Conservation (phyloP, 1,284 basidiomycete genomes). For the Trametes sp. region DNA sequence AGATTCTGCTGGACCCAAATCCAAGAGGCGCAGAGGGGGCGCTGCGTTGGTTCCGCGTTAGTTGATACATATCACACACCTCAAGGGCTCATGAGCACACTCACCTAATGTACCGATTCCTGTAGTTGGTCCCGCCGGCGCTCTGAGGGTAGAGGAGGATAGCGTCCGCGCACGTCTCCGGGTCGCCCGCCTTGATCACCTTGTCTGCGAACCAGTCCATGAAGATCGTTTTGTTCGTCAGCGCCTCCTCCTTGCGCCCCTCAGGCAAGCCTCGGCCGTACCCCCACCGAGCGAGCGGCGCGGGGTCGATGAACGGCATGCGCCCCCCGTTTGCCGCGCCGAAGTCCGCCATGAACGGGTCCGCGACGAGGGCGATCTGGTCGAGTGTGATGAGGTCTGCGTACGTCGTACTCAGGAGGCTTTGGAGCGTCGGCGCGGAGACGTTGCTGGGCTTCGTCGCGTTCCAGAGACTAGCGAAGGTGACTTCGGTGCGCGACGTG, state of each 20-base stretch:
- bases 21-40: slow-evolving; percentile 40
- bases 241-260: slow-evolving; percentile 34
- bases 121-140: slow-evolving; percentile 37
- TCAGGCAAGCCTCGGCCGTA: slow-evolving; percentile 41
- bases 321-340: slow-evolving; percentile 46
- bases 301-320: slow-evolving; percentile 49
- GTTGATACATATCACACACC: slow-evolving; percentile 11
- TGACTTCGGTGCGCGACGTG: slow-evolving; percentile 43
- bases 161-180: slow-evolving; percentile 46
- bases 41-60: slow-evolving; percentile 30
- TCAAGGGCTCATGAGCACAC: slow-evolving; percentile 2
- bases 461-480: slow-evolving; percentile 43
- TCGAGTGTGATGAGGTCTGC: slow-evolving; percentile 46
- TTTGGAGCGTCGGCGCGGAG: slow-evolving; percentile 37
- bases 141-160: slow-evolving; percentile 48
- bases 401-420: slow-evolving; percentile 44
- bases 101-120: slow-evolving; percentile 39
- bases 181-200: slow-evolving; percentile 39
- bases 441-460: slow-evolving; percentile 38
- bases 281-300: slow-evolving; percentile 46
- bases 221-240: slow-evolving; percentile 43
- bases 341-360: slow-evolving; percentile 49
- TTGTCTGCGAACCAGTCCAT: slow-evolving; percentile 47
- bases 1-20: slow-evolving; percentile 40
- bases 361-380: slow-evolving; percentile 47